Percentiles rank a stretch among this genome's conserved stretches.
Evolutionary conservation across 2,329 filamentous ascomycete species (phyloP).

Genomic region (Talaromyces sp.): DNA sequence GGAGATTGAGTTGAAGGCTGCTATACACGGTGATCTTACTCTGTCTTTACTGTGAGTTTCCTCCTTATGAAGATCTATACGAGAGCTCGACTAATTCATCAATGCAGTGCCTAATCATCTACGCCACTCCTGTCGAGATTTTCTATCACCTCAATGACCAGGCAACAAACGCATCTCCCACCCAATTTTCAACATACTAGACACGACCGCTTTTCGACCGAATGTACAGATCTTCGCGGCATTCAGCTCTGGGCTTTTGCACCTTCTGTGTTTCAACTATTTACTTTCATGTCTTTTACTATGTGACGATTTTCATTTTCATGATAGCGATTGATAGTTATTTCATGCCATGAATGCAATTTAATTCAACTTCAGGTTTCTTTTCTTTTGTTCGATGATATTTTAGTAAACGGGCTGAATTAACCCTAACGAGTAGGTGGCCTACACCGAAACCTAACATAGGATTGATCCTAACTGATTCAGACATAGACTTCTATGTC

Average conservation of each 20-base stretch:
- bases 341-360: neutral
- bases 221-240: neutral
- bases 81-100: neutral
- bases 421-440: neutral
- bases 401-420: neutral
- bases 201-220: neutral
- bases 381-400: no score
- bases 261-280: neutral
- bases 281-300: neutral
- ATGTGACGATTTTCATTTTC: constrained; percentile 6
- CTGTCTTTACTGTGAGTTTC: constrained; percentile 47
- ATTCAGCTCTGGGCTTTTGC: neutral
- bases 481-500: neutral
- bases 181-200: neutral
- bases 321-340: neutral
- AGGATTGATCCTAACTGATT: neutral
- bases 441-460: neutral
- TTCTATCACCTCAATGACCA: neutral
- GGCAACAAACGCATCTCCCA: neutral
- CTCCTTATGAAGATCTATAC: neutral
- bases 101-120: constrained; percentile 9
- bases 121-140: neutral
- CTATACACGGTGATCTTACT: constrained; percentile 60
- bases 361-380: neutral
- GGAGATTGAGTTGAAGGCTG: constrained; percentile 58